Percentiles rank a stretch among this genome's conserved stretches.
phyloP scores from a whole-genome alignment of 768 basidiomycete species.

The Lentinula boryana region DNA sequence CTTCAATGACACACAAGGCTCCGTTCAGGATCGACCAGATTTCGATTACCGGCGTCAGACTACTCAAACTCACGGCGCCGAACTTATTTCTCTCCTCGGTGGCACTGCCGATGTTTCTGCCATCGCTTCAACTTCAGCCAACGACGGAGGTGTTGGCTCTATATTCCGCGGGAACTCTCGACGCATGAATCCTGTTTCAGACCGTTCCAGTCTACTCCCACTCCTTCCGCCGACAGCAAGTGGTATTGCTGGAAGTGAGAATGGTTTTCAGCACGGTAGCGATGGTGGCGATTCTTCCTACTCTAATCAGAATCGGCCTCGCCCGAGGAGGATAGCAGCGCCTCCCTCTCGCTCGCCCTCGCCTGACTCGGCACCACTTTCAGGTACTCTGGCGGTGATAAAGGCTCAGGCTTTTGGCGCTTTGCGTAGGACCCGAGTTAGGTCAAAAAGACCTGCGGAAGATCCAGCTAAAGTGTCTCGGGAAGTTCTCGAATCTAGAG shows the following conservation, averaged over 20 bases:
- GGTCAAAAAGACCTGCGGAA: slow-evolving; percentile 67
- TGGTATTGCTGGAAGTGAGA: slow-evolving; percentile 29
- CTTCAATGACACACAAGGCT: slow-evolving; percentile 39
- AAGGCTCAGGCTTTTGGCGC: slow-evolving; percentile 89
- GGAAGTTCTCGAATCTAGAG: slow-evolving; percentile 78
- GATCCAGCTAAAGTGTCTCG: slow-evolving; percentile 64
- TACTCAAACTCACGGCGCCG: slow-evolving; percentile 53
- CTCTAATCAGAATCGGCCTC: slow-evolving; percentile 36
- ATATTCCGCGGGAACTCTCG: slow-evolving; percentile 31
- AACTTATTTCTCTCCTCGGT: slow-evolving; percentile 48
- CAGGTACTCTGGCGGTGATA: slow-evolving; percentile 83
- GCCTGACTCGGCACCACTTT: slow-evolving; percentile 41
- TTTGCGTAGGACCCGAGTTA: slow-evolving; percentile 69
- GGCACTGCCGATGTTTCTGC: slow-evolving; percentile 69
- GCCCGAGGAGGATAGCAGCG: slow-evolving; percentile 41
- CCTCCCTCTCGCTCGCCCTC: slow-evolving; percentile 47
- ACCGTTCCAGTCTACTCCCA: slow-evolving; percentile 43
- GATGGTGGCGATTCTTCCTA: slow-evolving; percentile 49
- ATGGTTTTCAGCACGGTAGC: slow-evolving; percentile 53
- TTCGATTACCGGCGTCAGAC: slow-evolving; percentile 63
- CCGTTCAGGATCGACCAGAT: slow-evolving; percentile 48
- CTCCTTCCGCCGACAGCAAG: slow-evolving; percentile 41
- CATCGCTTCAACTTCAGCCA: slow-evolving; percentile 28
- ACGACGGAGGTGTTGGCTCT: slow-evolving; percentile 54
- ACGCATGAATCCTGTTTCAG: slow-evolving; percentile 26